A percentile compares a stretch with the other conserved stretches of the same genome.
Conservation (phyloP, 2,329 filamentous ascomycete species). For the Talaromyces sp. region DNA sequence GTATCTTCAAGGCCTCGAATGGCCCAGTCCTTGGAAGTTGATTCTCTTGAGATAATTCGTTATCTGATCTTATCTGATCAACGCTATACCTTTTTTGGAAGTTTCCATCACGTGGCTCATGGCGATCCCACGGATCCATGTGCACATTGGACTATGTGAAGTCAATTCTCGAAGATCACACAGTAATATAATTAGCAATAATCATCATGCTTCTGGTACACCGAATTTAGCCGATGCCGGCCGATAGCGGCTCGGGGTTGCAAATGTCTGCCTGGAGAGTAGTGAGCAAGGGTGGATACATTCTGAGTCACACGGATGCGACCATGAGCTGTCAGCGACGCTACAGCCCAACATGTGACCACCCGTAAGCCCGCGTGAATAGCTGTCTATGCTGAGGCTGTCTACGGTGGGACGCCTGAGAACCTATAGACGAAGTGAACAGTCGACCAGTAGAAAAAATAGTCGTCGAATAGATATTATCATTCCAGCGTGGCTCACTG, state of each 20-base stretch:
- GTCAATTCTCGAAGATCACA: neutral
- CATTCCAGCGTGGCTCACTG: neutral
- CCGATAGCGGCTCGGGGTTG: neutral
- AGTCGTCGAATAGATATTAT: neutral
- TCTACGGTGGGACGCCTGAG: neutral
- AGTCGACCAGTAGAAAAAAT: too few relatives aligned
- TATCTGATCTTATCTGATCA: slow-evolving; percentile 32
- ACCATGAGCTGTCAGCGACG: neutral
- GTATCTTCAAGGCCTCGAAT: too few relatives aligned
- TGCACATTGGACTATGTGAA: too few relatives aligned
- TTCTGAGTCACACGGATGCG: neutral
- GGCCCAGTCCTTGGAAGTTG: too few relatives aligned
- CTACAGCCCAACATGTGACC: neutral
- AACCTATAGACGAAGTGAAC: neutral
- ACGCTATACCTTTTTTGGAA: slow-evolving; percentile 7
- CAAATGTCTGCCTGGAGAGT: neutral
- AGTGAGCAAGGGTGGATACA: neutral
- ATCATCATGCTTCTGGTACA: neutral
- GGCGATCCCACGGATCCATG: neutral
- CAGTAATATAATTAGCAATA: too few relatives aligned
- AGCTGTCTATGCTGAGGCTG: neutral
- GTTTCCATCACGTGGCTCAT: neutral
- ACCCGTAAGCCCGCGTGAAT: neutral
- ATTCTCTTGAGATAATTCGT: too few relatives aligned
- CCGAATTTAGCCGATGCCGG: neutral